Evolutionary conservation across 2,329 filamentous ascomycete genomes (phyloP).

Genomic region (Xylariomycetidae sp.): DNA sequence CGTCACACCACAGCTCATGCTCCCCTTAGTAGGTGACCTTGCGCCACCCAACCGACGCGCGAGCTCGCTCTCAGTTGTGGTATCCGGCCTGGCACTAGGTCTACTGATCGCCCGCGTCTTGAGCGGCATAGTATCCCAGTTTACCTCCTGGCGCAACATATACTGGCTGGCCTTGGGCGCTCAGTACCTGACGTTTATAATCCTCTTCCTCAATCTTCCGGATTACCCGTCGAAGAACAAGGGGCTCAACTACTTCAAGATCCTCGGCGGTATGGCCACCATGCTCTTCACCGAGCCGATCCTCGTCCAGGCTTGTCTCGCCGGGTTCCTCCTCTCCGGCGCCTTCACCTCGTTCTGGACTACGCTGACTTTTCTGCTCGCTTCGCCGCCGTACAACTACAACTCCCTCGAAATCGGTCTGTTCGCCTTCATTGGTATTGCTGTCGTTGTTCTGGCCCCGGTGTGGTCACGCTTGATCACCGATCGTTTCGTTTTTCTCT

Average conservation of each 20-base stretch:
- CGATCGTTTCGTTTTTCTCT: slow-evolving; percentile 63
- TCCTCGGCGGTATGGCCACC: slow-evolving; percentile 55
- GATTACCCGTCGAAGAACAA: slow-evolving; percentile 64
- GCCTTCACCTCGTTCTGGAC: slow-evolving; percentile 66
- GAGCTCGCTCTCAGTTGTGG: slow-evolving; percentile 59
- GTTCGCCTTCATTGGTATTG: slow-evolving; percentile 74
- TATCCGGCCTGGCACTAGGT: slow-evolving; percentile 60
- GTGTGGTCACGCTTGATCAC: slow-evolving; percentile 67
- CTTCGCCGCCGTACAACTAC: slow-evolving; percentile 65
- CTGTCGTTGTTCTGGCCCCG: slow-evolving; percentile 62
- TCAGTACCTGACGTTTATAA: slow-evolving; percentile 57
- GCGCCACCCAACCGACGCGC: slow-evolving; percentile 58
- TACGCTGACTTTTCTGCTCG: slow-evolving; percentile 74
- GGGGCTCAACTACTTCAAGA: slow-evolving; percentile 54
- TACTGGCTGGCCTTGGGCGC: slow-evolving; percentile 64
- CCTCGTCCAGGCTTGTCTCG: slow-evolving; percentile 55
- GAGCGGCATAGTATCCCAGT: slow-evolving; percentile 63
- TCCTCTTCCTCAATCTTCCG: slow-evolving; percentile 64
- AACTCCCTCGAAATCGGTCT: slow-evolving; percentile 65
- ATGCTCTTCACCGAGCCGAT: slow-evolving; percentile 55
- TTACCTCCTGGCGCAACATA: slow-evolving; percentile 60
- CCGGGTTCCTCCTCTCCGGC: slow-evolving; percentile 34
- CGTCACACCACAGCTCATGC: slow-evolving; percentile 50
- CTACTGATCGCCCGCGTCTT: slow-evolving; percentile 64
- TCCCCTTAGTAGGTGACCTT: slow-evolving; percentile 66